Percentiles rank a stretch among this genome's conserved stretches.
Conservation (phyloP, 768 basidiomycete species). For the Tulasnella sp. region DNA sequence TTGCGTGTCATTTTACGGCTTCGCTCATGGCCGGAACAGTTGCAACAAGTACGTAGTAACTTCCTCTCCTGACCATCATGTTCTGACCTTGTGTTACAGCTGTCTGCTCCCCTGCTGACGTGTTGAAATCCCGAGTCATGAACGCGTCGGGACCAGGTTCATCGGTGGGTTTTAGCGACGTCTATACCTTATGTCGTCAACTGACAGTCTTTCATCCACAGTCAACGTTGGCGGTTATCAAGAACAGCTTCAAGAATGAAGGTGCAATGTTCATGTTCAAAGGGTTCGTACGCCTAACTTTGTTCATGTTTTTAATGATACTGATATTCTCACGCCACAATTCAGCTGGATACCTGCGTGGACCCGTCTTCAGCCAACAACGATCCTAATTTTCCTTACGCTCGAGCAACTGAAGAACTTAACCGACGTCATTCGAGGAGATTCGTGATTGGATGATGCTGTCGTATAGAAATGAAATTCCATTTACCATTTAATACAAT, state of each 20-base stretch:
- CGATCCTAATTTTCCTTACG: conserved; percentile 76
- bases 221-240: conserved; percentile 63
- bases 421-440: conserved; percentile 3
- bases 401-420: conserved; percentile 34
- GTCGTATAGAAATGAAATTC: no score
- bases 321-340: not conserved
- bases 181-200: not conserved
- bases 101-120: conserved; percentile 79
- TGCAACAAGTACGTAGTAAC: conserved; percentile 41
- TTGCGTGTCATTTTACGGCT: conserved; percentile 69
- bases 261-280: conserved; percentile 88
- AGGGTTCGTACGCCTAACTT: conserved; percentile 31
- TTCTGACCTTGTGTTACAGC: conserved; percentile 22
- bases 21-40: conserved; percentile 86
- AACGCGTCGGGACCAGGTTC: conserved; percentile 75
- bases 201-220: conserved; percentile 20
- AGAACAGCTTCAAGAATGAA: conserved; percentile 52
- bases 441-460: not conserved
- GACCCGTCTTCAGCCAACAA: conserved; percentile 74
- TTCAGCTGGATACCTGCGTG: conserved; percentile 68
- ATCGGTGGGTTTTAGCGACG: conserved; percentile 34
- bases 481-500: no score
- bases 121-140: conserved; percentile 78
- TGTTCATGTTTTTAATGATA: not conserved
- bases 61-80: not conserved